Conservation (phyloP, 176 grass and related monocot genomes). For the Neostapfia colusana region DNA sequence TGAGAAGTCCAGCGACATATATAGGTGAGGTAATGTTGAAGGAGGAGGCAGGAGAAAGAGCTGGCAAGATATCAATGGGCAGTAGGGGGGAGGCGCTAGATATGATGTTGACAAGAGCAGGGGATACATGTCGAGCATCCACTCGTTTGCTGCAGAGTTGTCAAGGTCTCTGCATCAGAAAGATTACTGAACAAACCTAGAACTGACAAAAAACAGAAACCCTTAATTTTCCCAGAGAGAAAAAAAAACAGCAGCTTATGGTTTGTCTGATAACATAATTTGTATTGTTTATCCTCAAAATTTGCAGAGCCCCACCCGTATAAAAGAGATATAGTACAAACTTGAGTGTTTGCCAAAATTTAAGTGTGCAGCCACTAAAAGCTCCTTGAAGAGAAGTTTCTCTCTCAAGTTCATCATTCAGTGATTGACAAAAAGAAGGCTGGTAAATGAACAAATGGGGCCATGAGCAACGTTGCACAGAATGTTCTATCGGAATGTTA, state of each 20-base stretch:
- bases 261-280: too few relatives aligned
- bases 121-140: slow-evolving; percentile 21
- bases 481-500: too few relatives aligned
- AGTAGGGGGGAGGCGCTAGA: neutral
- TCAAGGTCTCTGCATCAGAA: neutral
- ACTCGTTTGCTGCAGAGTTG: slow-evolving; percentile 14
- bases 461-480: neutral
- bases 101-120: slow-evolving; percentile 34
- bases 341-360: too few relatives aligned
- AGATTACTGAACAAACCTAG: neutral
- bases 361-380: too few relatives aligned
- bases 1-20: slow-evolving; percentile 38
- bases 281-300: too few relatives aligned
- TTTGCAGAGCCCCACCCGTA: too few relatives aligned
- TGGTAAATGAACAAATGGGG: neutral
- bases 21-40: slow-evolving; percentile 46
- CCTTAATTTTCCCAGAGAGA: neutral
- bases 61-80: slow-evolving; percentile 12
- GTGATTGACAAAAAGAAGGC: neutral
- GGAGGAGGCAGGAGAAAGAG: slow-evolving; percentile 24
- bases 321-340: too few relatives aligned
- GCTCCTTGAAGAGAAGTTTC: too few relatives aligned
- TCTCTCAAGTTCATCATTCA: neutral
- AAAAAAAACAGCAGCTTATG: neutral
- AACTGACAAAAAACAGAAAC: slow-evolving; percentile 2